phyloP scores from a whole-genome alignment of 2,329 filamentous ascomycete species.

The Colletotrichum viniferum region DNA sequence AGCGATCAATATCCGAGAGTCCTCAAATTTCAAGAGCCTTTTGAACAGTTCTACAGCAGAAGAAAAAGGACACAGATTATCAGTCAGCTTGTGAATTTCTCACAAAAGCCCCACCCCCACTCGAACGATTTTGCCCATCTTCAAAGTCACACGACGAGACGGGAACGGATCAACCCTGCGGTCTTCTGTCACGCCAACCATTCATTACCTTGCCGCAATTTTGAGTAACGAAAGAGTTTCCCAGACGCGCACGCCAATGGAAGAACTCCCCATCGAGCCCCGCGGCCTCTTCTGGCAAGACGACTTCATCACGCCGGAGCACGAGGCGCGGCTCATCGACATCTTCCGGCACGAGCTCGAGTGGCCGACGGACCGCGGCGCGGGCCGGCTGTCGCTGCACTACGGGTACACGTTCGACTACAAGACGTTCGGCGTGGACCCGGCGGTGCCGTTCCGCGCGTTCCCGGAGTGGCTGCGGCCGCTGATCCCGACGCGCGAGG shows the following conservation, averaged over 20 bases:
- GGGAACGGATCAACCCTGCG: not conserved
- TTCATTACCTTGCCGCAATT: too few relatives aligned
- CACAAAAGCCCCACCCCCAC: not conserved
- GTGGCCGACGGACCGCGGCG: constrained; percentile 50
- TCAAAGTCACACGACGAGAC: not conserved
- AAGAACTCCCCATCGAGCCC: constrained; percentile 32
- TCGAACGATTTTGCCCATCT: not conserved
- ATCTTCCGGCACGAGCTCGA: constrained; percentile 47
- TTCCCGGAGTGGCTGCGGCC: constrained; percentile 57
- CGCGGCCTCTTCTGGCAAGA: constrained; percentile 47
- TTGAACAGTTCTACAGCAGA: too few relatives aligned
- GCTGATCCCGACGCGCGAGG: constrained; percentile 48
- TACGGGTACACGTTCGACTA: constrained; percentile 64
- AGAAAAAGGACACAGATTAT: too few relatives aligned
- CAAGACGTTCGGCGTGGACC: constrained; percentile 60
- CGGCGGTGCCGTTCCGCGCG: constrained; percentile 49
- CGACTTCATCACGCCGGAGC: constrained; percentile 49
- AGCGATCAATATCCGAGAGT: fast-evolving
- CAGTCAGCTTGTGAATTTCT: not conserved
- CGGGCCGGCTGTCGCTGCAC: constrained; percentile 50
- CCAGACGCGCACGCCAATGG: constrained; percentile 16
- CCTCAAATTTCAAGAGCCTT: not conserved
- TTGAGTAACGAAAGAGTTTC: too few relatives aligned
- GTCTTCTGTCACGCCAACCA: too few relatives aligned
- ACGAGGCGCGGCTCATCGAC: constrained; percentile 48